Evolutionary conservation across 805 yeast genomes (phyloP), one percentile per base, ranked within the genome.

Genomic region (Yamadazyma takamatsuzukensis): DNA sequence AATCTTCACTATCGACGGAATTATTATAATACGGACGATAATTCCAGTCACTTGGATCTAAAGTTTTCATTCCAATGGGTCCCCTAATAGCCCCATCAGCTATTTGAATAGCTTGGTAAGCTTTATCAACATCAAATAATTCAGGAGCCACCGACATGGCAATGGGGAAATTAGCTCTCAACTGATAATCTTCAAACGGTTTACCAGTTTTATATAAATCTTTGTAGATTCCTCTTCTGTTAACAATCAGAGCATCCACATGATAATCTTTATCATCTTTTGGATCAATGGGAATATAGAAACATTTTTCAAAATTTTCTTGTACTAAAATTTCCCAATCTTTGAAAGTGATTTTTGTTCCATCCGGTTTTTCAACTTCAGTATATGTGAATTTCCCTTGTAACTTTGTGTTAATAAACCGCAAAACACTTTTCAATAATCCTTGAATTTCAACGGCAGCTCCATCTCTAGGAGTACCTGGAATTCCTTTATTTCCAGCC

Each of bases 401-500:
- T 8, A 10, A 10, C 41, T 87, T 59, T 26, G 74, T 70, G 45
- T 76, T 70, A 13, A 86, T 88, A 73, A 88, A 93, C 41, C 96
- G 67, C 49, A 90, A 63, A 1, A 85, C 61, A 57, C 95, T 84
- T 61, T 89, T 89, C 51, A 93, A 61, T 39, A 90, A 64, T 0
- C 97, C 98, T 47, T 78, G 87, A 36, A 90, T 83, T 58, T 90
- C 98, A 35, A 90, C 70, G 2, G 95, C 96, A 1, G 97, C 96
- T 22, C 98, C 98, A 59, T 89, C 96, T 53, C 98, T 75, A 15
- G 98, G 97, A 0, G 97, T 90, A 2, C 97, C 98, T 1, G 98
- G 98, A 21, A 76, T 67, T n/a, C 98, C 98, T 46, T 81, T 83
- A 38, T 78, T 80, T 1, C 83, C 81, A 0, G 97, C 96, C 35